These are phyloP conservation scores for Lyophyllum shimeji DNA, from an alignment of 768 basidiomycete genomes.

Conservation along the genomic window DNA sequence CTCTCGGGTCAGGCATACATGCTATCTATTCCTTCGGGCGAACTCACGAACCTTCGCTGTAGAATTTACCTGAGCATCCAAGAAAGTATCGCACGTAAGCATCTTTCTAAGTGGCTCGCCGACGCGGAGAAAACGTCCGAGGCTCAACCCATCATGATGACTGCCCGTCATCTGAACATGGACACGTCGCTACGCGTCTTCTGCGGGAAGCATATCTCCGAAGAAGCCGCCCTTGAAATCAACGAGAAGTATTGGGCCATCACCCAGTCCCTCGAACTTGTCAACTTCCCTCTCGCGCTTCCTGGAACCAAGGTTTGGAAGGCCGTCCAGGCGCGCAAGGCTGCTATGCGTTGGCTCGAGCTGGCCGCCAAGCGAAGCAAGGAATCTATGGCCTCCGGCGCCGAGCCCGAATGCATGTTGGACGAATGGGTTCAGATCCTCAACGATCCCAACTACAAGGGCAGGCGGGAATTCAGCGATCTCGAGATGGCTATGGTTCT, in stretches of 20 bases:
- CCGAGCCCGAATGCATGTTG: constrained; percentile 83
- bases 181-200: constrained; percentile 95
- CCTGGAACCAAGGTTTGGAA: constrained; percentile 97
- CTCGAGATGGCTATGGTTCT: constrained; percentile 97
- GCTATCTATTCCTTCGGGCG: constrained; percentile 2
- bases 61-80: constrained; percentile 86
- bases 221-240: constrained; percentile 76
- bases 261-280: constrained; percentile 92
- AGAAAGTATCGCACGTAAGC: constrained; percentile 77
- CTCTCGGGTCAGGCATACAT: constrained; percentile 66
- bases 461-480: constrained; percentile 85
- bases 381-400: constrained; percentile 75
- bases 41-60: constrained; percentile 4
- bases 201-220: constrained; percentile 88
- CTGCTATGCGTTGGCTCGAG: constrained; percentile 76
- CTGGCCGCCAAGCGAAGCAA: constrained; percentile 81
- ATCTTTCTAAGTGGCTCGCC: constrained; percentile 73
- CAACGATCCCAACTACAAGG: constrained; percentile 66
- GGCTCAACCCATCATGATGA: constrained; percentile 77
- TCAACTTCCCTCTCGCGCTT: constrained; percentile 95
- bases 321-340: constrained; percentile 88
- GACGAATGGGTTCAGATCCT: constrained; percentile 89
- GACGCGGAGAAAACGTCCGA: constrained; percentile 48
- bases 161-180: constrained; percentile 95
- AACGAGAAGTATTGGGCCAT: constrained; percentile 95